Percentiles rank a stretch among this genome's conserved stretches.
phyloP scores from a whole-genome alignment of 2,329 filamentous ascomycete species.

The Ophioceras dolichostomum region DNA sequence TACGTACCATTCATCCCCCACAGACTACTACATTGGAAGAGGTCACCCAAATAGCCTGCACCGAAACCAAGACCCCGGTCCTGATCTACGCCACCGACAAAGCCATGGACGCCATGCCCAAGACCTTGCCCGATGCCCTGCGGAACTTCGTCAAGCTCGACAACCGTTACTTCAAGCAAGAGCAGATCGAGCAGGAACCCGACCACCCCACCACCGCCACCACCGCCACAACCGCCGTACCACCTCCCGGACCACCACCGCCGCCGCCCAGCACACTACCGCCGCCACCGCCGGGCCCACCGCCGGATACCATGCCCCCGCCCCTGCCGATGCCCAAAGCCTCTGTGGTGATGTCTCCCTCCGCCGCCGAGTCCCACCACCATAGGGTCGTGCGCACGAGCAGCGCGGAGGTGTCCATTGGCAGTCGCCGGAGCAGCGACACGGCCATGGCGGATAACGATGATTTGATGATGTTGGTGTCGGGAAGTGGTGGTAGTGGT shows the following conservation, averaged over 20 bases:
- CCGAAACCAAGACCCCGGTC: conserved; percentile 9
- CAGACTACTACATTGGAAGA: conserved; percentile 5
- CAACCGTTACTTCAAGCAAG: conserved; percentile 20
- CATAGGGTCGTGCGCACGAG: not conserved
- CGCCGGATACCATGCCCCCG: not conserved
- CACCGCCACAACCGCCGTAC: not conserved
- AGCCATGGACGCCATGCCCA: conserved; percentile 11
- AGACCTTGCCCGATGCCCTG: conserved; percentile 14
- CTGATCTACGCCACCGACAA: conserved; percentile 18
- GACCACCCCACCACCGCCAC: conserved; percentile 4
- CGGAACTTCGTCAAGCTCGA: conserved; percentile 20
- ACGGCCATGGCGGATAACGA: not conserved
- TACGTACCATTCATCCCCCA: too few relatives aligned
- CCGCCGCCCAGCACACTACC: conserved; percentile 3
- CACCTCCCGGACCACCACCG: not conserved
- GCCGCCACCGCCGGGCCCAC: not conserved
- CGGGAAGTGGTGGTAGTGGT: too few relatives aligned
- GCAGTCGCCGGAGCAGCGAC: not conserved
- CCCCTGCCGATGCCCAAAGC: too few relatives aligned
- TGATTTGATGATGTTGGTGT: too few relatives aligned
- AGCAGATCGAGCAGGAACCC: conserved; percentile 14
- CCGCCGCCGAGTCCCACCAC: too few relatives aligned
- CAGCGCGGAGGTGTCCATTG: not conserved
- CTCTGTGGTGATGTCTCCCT: too few relatives aligned
- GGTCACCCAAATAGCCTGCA: conserved; percentile 9